Conservation (phyloP, 345 rosid genomes). For the Jatropha curcas region DNA sequence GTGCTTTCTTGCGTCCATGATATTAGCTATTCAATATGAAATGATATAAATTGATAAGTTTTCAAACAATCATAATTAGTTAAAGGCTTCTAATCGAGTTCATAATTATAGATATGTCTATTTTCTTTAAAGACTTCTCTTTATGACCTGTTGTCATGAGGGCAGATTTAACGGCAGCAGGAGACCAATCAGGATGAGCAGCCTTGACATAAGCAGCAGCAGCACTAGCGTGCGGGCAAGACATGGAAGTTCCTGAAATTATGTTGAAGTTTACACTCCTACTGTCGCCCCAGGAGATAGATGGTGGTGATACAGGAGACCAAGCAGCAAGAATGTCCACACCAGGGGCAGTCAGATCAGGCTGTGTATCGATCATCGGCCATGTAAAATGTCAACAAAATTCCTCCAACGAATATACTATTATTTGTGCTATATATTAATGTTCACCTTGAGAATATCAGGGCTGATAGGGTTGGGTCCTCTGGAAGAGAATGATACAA, state of each 20-base stretch:
- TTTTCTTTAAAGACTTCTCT: no score
- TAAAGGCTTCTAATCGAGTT: no score
- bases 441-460: slow-evolving; percentile 32
- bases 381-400: background rate
- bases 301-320: slow-evolving; percentile 28
- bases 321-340: slow-evolving; percentile 37
- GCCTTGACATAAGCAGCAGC: slow-evolving; percentile 41
- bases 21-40: slow-evolving; percentile 8
- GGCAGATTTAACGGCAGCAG: slow-evolving; percentile 27
- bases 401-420: no score
- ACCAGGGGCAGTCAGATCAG: slow-evolving; percentile 36
- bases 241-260: slow-evolving; percentile 34
- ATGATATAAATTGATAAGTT: slow-evolving; percentile 6
- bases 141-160: slow-evolving; percentile 38
- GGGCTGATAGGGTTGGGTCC: slow-evolving; percentile 25
- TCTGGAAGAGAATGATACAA: slow-evolving; percentile 31
- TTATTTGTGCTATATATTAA: no score
- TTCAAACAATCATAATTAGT: no score
- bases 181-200: slow-evolving; percentile 32
- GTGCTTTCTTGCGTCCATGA: slow-evolving; percentile 18
- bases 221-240: slow-evolving; percentile 35
- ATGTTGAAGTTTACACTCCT: slow-evolving; percentile 28
- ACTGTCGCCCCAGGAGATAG: background rate
- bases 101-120: no score
- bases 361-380: slow-evolving; percentile 25